Conservation (phyloP, 805 yeast genomes). For the Starmerella sp. region DNA sequence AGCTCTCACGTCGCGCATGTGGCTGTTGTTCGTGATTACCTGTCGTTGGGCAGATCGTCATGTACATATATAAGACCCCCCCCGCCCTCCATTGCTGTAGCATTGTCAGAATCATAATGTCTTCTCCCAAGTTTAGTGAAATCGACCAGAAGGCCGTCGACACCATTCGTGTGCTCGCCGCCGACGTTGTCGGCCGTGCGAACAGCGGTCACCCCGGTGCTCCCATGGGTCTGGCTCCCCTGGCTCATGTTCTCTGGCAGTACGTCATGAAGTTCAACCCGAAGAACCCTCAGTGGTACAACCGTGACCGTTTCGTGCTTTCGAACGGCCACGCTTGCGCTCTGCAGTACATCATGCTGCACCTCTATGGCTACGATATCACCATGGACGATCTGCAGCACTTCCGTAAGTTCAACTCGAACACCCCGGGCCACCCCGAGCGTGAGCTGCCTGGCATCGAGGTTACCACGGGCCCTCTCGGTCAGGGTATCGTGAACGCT, state of each 20-base stretch:
- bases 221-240: constrained; percentile 94
- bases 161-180: constrained; percentile 82
- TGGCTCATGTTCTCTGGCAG: constrained; percentile 75
- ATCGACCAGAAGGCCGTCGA: constrained; percentile 66
- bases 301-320: constrained; percentile 89
- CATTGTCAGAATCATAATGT: background rate
- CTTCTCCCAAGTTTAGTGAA: constrained; percentile 34
- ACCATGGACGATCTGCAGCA: constrained; percentile 75
- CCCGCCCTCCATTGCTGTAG: background rate
- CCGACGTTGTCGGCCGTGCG: constrained; percentile 77
- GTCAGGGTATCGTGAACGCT: constrained; percentile 95
- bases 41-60: background rate
- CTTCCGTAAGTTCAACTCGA: constrained; percentile 82
- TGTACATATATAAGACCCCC: background rate
- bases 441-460: constrained; percentile 83
- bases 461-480: constrained; percentile 97
- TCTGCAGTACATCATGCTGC: constrained; percentile 71
- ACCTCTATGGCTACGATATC: constrained; percentile 72
- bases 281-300: constrained; percentile 80
- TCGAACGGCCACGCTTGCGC: constrained; percentile 97
- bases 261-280: constrained; percentile 78
- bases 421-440: constrained; percentile 98
- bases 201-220: constrained; percentile 99
- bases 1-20: background rate
- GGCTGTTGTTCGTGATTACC: constrained; percentile 4